Base-by-base conservation (phyloP, 495 filamentous ascomycete species). In the Elasticomyces elasticus region DNA sequence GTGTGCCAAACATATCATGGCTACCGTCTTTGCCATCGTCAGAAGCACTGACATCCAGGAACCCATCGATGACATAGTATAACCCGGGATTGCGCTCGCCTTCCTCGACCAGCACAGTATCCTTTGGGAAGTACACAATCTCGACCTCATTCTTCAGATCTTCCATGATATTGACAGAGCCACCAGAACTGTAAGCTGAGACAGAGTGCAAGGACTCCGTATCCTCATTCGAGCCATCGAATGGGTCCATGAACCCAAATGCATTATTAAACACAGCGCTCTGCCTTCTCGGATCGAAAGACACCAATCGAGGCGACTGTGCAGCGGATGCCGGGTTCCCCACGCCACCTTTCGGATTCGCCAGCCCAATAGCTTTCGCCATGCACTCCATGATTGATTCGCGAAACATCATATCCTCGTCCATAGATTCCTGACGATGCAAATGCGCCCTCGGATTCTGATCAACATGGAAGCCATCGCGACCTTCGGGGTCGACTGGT, bases 11-110 rank as follows among this genome's bases (percentile, higher is more conserved):
- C 31, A 71, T 58, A 41, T 69, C 64, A 6, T 43, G 17, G n/a
- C 66, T 62, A 5, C 35, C 10, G 22, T 66, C 44, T 23, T 67
- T 51, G 3, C 80, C 79, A 44, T 79, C 77, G 0, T 73, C 66
- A 0, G 86, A 81, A 33, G 89, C 79, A 51, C 88, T 88, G 19
- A 95, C 89, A 66, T 98, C 94, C 23, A 98, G 71, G 56, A 98
- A 98, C 2, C 92, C 92, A 67, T 98, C 92, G 49, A 98, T 86
- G 11, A 98, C 92, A 67, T 97, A 98, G 71, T 98, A 98, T 10
- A 98, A 73, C 0, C 92, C 92, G 0, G 94, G 94, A 61, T 94
- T 94, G 17, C 94, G 78, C 70, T 98, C 92, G 0, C 92, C 90
- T 66, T 97, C 89, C 60, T 98, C 92, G 0, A 98, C 91, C n/a